Percentiles rank a stretch among this genome's conserved stretches.
Conservation (phyloP, 495 filamentous ascomycete genomes). For the Massariosphaeria phaeospora region DNA sequence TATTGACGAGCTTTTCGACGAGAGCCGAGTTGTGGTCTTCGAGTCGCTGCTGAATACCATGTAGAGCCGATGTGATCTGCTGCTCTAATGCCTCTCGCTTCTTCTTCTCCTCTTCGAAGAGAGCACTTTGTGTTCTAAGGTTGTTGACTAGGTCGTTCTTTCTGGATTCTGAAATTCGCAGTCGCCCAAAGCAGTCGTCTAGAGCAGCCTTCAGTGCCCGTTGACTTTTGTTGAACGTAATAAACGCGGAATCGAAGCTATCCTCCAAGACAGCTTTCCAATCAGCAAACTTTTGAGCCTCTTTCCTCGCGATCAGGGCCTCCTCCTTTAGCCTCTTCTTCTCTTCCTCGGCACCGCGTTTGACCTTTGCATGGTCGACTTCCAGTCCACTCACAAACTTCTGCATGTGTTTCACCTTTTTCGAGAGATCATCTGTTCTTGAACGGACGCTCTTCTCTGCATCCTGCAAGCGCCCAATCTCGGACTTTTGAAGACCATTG, state of each 20-base stretch:
- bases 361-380: constrained; percentile 25
- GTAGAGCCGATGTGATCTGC: constrained; percentile 17
- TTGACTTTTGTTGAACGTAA: neutral
- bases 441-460: constrained; percentile 19
- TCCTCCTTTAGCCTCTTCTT: constrained; percentile 5
- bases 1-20: constrained; percentile 30
- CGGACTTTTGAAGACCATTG: neutral
- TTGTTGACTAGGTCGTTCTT: constrained; percentile 16
- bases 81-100: constrained; percentile 28
- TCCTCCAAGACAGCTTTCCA: neutral
- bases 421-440: constrained; percentile 5
- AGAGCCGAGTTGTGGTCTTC: constrained; percentile 18
- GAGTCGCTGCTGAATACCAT: constrained; percentile 10
- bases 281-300: no score
- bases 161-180: neutral
- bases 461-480: neutral
- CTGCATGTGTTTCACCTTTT: constrained; percentile 21
- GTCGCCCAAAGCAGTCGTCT: constrained; percentile 4
- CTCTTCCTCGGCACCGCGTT: neutral
- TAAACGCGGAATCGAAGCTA: neutral
- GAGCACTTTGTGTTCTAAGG: constrained; percentile 19
- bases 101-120: constrained; percentile 32
- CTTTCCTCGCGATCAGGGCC: neutral
- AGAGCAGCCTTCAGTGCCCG: constrained; percentile 1
- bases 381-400: constrained; percentile 33